Evolutionary conservation across 192 early-diverging fungal genomes (phyloP), one percentile per base, ranked within the genome.

Genomic region (Coemansia sp.): DNA sequence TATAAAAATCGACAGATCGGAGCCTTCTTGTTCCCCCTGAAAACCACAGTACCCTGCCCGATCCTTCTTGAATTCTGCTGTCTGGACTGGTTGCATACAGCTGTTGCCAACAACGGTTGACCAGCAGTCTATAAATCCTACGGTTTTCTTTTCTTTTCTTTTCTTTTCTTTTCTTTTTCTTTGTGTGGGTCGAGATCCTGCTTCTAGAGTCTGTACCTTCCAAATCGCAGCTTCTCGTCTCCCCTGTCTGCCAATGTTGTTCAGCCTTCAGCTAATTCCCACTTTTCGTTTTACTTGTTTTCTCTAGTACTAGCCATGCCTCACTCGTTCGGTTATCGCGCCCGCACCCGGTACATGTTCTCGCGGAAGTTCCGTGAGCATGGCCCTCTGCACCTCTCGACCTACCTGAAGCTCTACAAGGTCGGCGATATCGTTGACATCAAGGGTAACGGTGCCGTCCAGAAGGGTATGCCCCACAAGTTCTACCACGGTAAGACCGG

Each of bases 391-490:
- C 88, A 88, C 76, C 88, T 98, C 77, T 96, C 96, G 79, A 99
- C 95, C 85, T 99, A 98, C 91, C 83, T 99, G 78, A 95, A 94
- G 89, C 93, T 85, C 84, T 99, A 96, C 94, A 96, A 96, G 90
- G 93, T 97, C 61, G 97, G 97, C 63, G 97, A 99, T 84, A 96
- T 99, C 70, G 97, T 98, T 68, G 97, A 99, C 87, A 95, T 99
- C 88, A 97, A 96, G 91, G 96, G 93, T 68, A 96, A 98, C 88
- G 96, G 93, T 87, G 96, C 97, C 74, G 85, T 97, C 85, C 97
- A 99, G 88, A 96, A 96, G 91, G 97, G 97, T 86, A 93, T 99
- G 92, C 97, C 97, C 75, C 97, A 99, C 94, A 99, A 98, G 91
- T 99, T 91, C 92, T 99, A 99, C 91, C 97, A 99, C 87, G 96